Evolutionary conservation across 495 filamentous ascomycete genomes (phyloP).

Genomic region (Tuber brumale): DNA sequence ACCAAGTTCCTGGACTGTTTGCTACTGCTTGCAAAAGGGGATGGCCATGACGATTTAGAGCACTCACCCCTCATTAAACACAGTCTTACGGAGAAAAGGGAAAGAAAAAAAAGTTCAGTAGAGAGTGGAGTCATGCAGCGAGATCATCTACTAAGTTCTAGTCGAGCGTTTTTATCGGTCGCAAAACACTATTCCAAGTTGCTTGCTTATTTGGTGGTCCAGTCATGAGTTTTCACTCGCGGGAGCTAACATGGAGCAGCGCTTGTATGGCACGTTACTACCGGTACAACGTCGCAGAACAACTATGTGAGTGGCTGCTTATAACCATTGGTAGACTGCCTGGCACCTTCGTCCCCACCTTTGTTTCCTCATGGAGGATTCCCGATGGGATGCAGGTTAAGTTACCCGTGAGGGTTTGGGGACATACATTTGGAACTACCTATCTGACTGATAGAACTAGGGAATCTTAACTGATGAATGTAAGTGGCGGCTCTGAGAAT

Average conservation of each 20-base stretch:
- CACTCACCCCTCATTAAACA: background rate
- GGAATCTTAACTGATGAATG: background rate
- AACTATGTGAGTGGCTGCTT: background rate
- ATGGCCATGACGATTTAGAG: background rate
- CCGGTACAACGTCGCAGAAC: background rate
- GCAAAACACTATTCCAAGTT: background rate
- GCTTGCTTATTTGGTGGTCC: background rate
- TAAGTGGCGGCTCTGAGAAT: background rate
- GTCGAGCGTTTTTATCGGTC: background rate
- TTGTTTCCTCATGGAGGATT: too few species aligned
- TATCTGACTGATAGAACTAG: background rate
- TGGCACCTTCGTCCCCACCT: too few species aligned
- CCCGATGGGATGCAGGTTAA: background rate
- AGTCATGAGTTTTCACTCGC: background rate
- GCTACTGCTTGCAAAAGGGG: background rate
- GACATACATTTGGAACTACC: background rate
- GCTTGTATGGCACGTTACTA: background rate
- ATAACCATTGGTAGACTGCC: background rate
- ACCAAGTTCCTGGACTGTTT: background rate
- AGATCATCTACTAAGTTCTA: background rate
- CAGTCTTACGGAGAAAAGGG: background rate
- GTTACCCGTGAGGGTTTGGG: background rate
- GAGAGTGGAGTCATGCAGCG: background rate
- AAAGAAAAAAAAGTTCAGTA: background rate
- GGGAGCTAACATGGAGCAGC: background rate